Evolutionary conservation across 1,284 basidiomycete genomes (phyloP), one percentile per base, ranked within the genome.

Genomic region (Fomitopsis palustris): DNA sequence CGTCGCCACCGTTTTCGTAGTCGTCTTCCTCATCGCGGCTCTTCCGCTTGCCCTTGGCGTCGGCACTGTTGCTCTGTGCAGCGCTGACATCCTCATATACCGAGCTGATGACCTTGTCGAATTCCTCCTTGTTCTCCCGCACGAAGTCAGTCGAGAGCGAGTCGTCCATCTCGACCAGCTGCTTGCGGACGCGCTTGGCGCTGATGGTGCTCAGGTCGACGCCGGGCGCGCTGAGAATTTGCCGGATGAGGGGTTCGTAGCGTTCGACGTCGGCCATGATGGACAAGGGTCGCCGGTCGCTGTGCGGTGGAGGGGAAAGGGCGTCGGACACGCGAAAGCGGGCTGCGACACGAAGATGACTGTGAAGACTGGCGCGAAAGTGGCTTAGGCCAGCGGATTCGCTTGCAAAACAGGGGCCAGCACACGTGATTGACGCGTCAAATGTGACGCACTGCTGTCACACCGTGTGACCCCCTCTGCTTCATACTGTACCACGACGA

Each of bases 121-220:
- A 77, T n/a, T 78, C 81, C 12, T 73, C 69, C 67, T 84, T 88
- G 73, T 85, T 75, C 64, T 81, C 77, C 64, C 81, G 85, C 53
- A 91, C 64, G 59, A 80, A 74, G 42, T 84, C 82, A 21, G 77
- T 59, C 4, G 85, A 83, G 53, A 90, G 67, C 6, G 77, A 72
- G 29, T 80, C 73, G 61, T 81, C 78, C 56, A 78, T 69, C 56
- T 78, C 79, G 59, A 82, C 69, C 41, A 92, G 75, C 67, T 83
- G 79, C 63, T 83, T 83, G 63, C 89, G 81, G 64, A 92, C 89
- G 74, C 85, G 83, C 74, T 88, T 91, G 53, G 89, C 88, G 66
- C 86, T 90, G 72, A 92, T 88, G 45, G 85, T 88, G 49, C 74
- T 62, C 65, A 92, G 78, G 76, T 92, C 86, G 55, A 82, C 85